Evolutionary conservation across 2,329 filamentous ascomycete genomes (phyloP).

Genomic region (Phialocephala subalpina): DNA sequence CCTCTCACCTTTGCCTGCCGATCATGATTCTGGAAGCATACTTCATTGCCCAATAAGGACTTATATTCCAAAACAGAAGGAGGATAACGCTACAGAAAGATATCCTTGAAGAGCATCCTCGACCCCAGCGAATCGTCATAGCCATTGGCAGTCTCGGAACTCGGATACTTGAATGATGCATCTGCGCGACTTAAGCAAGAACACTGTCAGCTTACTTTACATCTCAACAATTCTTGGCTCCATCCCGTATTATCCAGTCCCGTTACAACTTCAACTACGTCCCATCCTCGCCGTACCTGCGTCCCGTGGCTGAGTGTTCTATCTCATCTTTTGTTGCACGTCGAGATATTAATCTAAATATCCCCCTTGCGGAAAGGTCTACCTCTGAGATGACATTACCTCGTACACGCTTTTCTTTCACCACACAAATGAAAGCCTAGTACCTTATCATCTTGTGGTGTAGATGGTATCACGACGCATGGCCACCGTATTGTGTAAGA

Average conservation of each 20-base stretch:
- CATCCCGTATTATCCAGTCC: neutral
- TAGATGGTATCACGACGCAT: neutral
- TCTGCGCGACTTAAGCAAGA: neutral
- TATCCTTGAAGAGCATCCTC: neutral
- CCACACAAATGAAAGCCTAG: neutral
- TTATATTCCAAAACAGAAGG: no score
- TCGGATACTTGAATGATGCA: neutral
- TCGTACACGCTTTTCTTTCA: neutral
- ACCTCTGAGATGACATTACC: neutral
- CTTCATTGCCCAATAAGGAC: neutral
- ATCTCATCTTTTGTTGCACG: neutral
- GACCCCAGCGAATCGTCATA: neutral
- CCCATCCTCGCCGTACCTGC: neutral
- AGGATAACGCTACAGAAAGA: neutral
- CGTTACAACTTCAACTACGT: neutral
- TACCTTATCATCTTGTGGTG: neutral
- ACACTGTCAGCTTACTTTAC: neutral
- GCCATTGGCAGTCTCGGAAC: neutral
- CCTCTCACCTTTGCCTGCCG: neutral
- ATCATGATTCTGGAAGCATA: neutral
- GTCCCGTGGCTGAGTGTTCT: neutral
- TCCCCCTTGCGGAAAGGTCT: conserved; percentile 1
- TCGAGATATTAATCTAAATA: conserved; percentile 6
- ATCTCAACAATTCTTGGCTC: neutral
- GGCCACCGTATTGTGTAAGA: neutral